Conservation (phyloP, 176 grass and related monocot species). For the Triticum urartu region DNA sequence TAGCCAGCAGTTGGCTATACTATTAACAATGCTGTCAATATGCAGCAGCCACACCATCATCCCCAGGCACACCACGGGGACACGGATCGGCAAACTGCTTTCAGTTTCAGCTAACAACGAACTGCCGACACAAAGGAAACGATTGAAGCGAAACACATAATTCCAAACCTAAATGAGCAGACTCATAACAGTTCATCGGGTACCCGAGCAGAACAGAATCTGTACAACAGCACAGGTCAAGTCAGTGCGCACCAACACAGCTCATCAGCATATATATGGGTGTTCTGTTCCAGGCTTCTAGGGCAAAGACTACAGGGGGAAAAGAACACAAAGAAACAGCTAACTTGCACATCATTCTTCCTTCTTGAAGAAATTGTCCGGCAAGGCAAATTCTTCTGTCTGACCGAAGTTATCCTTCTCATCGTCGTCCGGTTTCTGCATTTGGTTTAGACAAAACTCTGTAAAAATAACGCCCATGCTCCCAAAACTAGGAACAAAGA, state of each 20-base stretch:
- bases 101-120: not conserved
- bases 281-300: not conserved
- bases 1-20: no score
- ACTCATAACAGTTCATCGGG: not conserved
- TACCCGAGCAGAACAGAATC: not conserved
- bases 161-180: not conserved
- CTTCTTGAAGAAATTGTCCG: constrained; percentile 56
- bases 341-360: constrained; percentile 49
- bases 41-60: no score
- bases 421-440: constrained; percentile 88
- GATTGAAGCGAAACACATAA: not conserved
- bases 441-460: not conserved
- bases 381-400: constrained; percentile 82
- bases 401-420: constrained; percentile 62
- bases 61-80: no score
- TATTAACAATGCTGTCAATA: no score
- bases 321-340: not conserved
- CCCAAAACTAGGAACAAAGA: not conserved
- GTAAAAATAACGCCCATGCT: not conserved
- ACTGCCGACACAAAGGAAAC: not conserved
- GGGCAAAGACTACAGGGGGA: not conserved
- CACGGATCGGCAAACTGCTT: no score
- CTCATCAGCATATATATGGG: not conserved
- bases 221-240: constrained; percentile 23
- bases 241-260: not conserved